A percentile compares a stretch with the other conserved stretches of the same genome.
These are phyloP conservation scores for Grigorovia yakushimaensis DNA, from an alignment of 805 yeast species.

Conservation along the genomic window DNA sequence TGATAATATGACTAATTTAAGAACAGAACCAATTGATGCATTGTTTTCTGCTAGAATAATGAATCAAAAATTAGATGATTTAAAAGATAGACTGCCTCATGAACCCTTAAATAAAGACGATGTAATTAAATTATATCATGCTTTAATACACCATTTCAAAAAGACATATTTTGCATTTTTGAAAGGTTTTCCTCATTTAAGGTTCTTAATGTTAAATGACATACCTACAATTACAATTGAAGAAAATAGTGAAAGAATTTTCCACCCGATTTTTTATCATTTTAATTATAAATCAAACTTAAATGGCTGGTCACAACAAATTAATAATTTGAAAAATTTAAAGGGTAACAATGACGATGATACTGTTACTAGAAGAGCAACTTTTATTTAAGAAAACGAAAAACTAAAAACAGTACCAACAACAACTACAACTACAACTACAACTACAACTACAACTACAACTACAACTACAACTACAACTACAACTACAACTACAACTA, in stretches of 20 bases:
- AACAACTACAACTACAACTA: too few relatives aligned
- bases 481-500: too few relatives aligned
- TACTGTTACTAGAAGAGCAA: slow-evolving; percentile 16
- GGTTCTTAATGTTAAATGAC: slow-evolving; percentile 33
- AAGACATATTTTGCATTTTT: slow-evolving; percentile 30
- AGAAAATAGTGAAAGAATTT: slow-evolving; percentile 21
- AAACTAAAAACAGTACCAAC: too few relatives aligned
- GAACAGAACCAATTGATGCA: slow-evolving; percentile 1
- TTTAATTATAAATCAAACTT: slow-evolving; percentile 27
- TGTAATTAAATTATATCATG: slow-evolving; percentile 29
- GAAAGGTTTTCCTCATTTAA: slow-evolving; percentile 25
- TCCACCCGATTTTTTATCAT: slow-evolving; percentile 31
- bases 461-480: too few relatives aligned
- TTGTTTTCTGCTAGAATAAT: slow-evolving; percentile 1
- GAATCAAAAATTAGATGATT: slow-evolving; percentile 6
- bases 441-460: too few relatives aligned
- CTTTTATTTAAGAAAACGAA: slow-evolving; percentile 4
- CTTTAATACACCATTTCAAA: slow-evolving; percentile 31
- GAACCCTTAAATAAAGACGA: slow-evolving; percentile 25
- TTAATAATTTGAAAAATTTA: slow-evolving; percentile 6
- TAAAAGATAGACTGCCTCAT: slow-evolving; percentile 19
- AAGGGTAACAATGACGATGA: slow-evolving; percentile 9
- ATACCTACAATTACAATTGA: slow-evolving; percentile 28
- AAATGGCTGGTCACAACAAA: slow-evolving; percentile 21
- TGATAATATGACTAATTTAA: background rate